Evolutionary conservation across 169 alveolate species (phyloP).

Genomic region (Eimeria acervulina): DNA sequence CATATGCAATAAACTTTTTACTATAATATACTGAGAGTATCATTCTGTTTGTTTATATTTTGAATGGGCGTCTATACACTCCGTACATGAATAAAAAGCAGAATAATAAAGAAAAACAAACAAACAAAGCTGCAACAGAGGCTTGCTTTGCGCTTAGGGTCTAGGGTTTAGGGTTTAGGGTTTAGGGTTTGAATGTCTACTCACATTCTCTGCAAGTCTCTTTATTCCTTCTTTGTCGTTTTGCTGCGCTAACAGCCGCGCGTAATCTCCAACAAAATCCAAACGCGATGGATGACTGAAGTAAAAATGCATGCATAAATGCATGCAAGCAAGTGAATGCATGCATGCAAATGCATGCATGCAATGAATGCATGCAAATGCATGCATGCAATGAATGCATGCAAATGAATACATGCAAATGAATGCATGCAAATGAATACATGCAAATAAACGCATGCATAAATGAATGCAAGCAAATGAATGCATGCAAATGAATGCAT

Average conservation of each 20-base stretch:
- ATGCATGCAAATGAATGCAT: background rate
- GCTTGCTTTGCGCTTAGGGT: too few relatives aligned
- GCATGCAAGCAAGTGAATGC: background rate
- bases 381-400: background rate
- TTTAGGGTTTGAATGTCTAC: background rate
- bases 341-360: background rate
- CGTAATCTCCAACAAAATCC: conserved; percentile 28
- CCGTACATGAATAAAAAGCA: too few relatives aligned
- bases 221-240: background rate
- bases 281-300: background rate
- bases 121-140: too few relatives aligned
- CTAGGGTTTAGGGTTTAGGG: too few relatives aligned
- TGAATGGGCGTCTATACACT: too few relatives aligned
- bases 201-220: background rate
- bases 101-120: too few relatives aligned
- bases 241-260: background rate
- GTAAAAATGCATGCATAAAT: background rate
- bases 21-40: too few relatives aligned
- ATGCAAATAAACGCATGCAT: background rate
- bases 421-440: background rate
- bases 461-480: too few relatives aligned
- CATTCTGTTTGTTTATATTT: too few relatives aligned
- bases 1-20: too few relatives aligned
- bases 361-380: background rate
- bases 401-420: background rate